Evolutionary conservation across 768 basidiomycete species (phyloP), one percentile per base, ranked within the genome.

Genomic region (Lactarius vividus): DNA sequence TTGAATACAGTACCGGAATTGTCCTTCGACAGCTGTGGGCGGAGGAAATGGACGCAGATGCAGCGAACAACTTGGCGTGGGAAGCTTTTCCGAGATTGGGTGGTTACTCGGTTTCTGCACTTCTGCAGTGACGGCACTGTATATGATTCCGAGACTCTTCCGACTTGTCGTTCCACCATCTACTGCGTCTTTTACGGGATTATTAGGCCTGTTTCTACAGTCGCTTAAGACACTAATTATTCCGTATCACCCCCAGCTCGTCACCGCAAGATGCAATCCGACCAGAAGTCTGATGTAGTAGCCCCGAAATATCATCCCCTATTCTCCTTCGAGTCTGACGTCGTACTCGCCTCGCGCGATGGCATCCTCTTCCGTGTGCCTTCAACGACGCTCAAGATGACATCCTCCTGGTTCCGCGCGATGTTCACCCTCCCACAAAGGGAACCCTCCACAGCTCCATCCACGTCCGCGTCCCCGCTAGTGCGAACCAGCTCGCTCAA

Each of bases 321-420:
- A 4, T 88, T 88, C 71, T 76, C 79, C 49, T 81, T 81, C 6
- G 86, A 86, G 33, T 84, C 80, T 20, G 86, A 89, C 62, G 77
- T 85, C 26, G 75, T 87, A 9, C 75, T 89, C 7, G 79, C 81
- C 20, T 80, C 84, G 20, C 83, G 82, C 61, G 77, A 82, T 61
- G 81, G 82, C 31, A 74, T 77, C 7, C 75, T 81, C 70, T 88
- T 88, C 72, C 81, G 82, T 31, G 79, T 88, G 18, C 87, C 88
- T 64, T 81, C 84, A 0, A 82, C 79, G 74, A 84, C 83, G 1
- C 78, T 89, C 49, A 87, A 84, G 71, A 84, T 82, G 20, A 86
- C 87, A 0, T 88, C 86, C 4, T 83, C 84, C 26, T 88, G 86
- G 82, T 88, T 87, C 72, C 80, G 83, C 15, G 74, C 83, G 7